These are phyloP conservation scores for Yamadazyma oceani DNA, from an alignment of 1,139 yeast genomes.

Conservation along the genomic window DNA sequence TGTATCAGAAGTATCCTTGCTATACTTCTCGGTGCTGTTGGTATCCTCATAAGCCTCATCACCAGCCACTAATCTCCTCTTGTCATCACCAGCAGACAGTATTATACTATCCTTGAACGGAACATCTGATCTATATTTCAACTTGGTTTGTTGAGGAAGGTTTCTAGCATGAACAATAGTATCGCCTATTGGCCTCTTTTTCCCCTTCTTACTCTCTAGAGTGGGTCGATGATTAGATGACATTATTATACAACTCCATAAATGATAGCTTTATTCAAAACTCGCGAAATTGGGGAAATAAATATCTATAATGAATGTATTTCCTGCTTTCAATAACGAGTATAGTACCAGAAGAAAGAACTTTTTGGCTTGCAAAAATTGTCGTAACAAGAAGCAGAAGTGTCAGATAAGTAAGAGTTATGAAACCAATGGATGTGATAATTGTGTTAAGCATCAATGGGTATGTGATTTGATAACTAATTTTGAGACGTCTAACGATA, in stretches of 20 bases:
- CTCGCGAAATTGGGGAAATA: neutral
- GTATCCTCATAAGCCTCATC: constrained; percentile 2
- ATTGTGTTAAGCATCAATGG: constrained; percentile 20
- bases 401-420: constrained; percentile 32
- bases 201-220: constrained; percentile 82
- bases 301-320: constrained; percentile 59
- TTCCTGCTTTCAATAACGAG: constrained; percentile 54
- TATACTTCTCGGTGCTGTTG: neutral
- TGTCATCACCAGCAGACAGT: constrained; percentile 19
- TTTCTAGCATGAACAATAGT: constrained; percentile 66
- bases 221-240: constrained; percentile 92
- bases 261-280: too few relatives aligned
- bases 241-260: constrained; percentile 50
- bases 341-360: constrained; percentile 53
- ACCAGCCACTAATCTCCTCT: constrained; percentile 8
- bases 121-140: constrained; percentile 56
- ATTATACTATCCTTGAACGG: constrained; percentile 12
- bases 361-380: constrained; percentile 49
- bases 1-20: neutral
- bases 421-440: constrained; percentile 35
- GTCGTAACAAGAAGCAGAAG: constrained; percentile 43
- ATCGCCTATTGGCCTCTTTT: constrained; percentile 38
- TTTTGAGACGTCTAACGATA: neutral
- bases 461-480: constrained; percentile 9
- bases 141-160: constrained; percentile 66